These are phyloP conservation scores for Viridothelium virens DNA, from an alignment of 495 filamentous ascomycete genomes.

Conservation along the genomic window DNA sequence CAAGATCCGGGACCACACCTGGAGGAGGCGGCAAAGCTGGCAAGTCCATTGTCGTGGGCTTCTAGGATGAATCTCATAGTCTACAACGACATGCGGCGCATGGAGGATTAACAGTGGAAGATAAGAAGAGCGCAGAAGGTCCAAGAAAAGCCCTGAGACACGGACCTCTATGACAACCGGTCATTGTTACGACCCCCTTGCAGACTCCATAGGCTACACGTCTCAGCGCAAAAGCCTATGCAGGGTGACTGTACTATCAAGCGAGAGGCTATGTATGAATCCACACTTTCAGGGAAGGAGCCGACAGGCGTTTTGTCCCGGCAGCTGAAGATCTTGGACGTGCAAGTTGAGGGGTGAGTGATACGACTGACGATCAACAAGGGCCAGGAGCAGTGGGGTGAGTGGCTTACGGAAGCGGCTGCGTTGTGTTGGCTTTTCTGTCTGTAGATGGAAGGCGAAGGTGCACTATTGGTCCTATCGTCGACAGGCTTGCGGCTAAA, in stretches of 20 bases:
- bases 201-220: too few relatives aligned
- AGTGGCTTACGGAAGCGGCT: background rate
- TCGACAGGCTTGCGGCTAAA: too few relatives aligned
- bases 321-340: background rate
- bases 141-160: too few relatives aligned
- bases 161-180: too few relatives aligned
- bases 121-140: background rate
- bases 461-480: too few relatives aligned
- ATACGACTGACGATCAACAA: background rate
- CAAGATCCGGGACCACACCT: background rate
- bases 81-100: background rate
- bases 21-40: background rate
- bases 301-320: too few relatives aligned
- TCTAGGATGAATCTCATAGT: background rate
- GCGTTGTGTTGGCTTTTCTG: background rate
- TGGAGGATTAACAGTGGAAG: background rate
- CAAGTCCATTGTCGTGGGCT: background rate
- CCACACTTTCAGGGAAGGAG: too few relatives aligned
- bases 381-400: background rate
- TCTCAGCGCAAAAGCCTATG: too few relatives aligned
- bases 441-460: too few relatives aligned
- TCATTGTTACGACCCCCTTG: too few relatives aligned
- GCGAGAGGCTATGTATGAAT: too few relatives aligned
- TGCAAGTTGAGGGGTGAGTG: background rate
- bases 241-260: too few relatives aligned